A percentile compares a stretch with the other conserved stretches of the same genome.
phyloP scores from a whole-genome alignment of 345 rosid genomes.

The Hypericum perforatum region DNA sequence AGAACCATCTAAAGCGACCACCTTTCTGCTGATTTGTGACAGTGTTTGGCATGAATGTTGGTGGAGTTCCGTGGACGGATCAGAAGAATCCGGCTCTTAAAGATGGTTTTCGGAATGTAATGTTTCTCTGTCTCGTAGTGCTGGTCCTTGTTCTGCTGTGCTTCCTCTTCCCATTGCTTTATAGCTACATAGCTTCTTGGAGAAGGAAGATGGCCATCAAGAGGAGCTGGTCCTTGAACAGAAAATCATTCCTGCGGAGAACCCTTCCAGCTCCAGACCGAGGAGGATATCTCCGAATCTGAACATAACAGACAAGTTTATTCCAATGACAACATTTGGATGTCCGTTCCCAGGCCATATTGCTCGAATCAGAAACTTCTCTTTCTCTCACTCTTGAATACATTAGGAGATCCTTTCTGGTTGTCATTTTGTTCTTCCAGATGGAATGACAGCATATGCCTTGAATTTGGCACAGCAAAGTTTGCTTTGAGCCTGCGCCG shows the following conservation, averaged over 20 bases:
- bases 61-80: conserved; percentile 98
- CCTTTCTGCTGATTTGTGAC: conserved; percentile 16
- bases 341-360: no score
- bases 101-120: conserved; percentile 81
- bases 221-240: conserved; percentile 64
- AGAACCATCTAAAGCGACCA: background rate
- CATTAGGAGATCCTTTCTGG: no score
- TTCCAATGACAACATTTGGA: no score
- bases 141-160: conserved; percentile 48
- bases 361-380: no score
- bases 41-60: conserved; percentile 99
- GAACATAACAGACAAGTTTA: conserved; percentile 5
- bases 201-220: conserved; percentile 32
- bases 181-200: conserved; percentile 44
- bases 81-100: conserved; percentile 47
- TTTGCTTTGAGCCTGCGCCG: no score
- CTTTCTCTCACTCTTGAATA: no score
- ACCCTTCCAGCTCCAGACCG: conserved; percentile 36
- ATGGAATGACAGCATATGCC: no score
- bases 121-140: conserved; percentile 59
- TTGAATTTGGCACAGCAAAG: no score
- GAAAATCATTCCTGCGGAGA: conserved; percentile 62
- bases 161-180: conserved; percentile 56
- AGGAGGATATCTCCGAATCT: conserved; percentile 71
- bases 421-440: no score